Evolutionary conservation across 1,139 yeast species (phyloP), one percentile per base, ranked within the genome.

Genomic region (Pichia sp.): DNA sequence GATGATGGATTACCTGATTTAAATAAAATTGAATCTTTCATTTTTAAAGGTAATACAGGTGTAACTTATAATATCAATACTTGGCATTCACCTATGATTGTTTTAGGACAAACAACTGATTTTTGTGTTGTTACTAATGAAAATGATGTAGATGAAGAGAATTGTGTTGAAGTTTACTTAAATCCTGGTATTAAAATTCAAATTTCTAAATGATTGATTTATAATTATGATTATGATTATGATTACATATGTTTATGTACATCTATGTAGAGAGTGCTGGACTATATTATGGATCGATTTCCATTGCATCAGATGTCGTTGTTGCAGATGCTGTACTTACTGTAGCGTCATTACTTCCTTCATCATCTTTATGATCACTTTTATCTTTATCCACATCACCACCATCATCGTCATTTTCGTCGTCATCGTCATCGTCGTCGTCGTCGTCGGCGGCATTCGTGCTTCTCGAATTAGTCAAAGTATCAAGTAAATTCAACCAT

Each of bases 1-100:
- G 24, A 22, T 6, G 64, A 65, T 1, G 62, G 58, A 14, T 63
- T 77, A 32, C 96, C 96, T 0, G 84, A 82, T 48, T 72, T 78
- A 8, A 52, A 63, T 1, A 65, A 74, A 0, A 54, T 81, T 12
- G 69, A 66, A 50, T 95, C 95, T 0, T 89, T 86, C 53, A 51
- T 77, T 4, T 85, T 91, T 48, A 72, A 64, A 42, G 96, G 95
- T 0, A 80, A 84, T 59, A 96, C 86, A 57, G 84, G 95, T 0
- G 84, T 89, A 4, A 89, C 96, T 0, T 89, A 89, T 58, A 95
- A 86, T 0, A 76, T 75, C 1, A 94, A 67, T 4, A 70, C 74
- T 9, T 80, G 88, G 88, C 97, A 89, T 59, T 95, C 96, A 0
- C 97, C 97, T 1, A 89, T 89, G 96, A 82, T 89, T 31, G 91